A percentile compares a stretch with the other conserved stretches of the same genome.
These are phyloP conservation scores for Boechera stricta DNA, from an alignment of 345 rosid genomes.

Conservation along the genomic window DNA sequence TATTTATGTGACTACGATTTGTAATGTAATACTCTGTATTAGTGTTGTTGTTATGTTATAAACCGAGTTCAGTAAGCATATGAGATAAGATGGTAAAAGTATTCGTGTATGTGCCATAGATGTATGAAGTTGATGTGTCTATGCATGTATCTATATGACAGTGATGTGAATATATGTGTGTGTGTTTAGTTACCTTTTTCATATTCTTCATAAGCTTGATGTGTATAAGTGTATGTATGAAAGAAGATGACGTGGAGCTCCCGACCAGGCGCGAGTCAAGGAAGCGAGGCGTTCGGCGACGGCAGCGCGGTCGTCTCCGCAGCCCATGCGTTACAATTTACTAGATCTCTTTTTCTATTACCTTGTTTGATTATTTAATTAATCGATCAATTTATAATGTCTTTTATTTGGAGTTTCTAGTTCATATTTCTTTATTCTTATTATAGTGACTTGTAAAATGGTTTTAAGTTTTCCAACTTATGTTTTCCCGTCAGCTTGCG, in stretches of 20 bases:
- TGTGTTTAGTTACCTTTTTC: neutral
- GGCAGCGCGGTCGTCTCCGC: constrained; percentile 72
- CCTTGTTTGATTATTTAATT: constrained; percentile 19
- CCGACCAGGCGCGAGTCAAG: constrained; percentile 63
- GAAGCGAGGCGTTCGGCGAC: constrained; percentile 81
- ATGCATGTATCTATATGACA: neutral
- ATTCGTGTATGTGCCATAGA: neutral
- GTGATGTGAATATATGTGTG: neutral
- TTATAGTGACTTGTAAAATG: constrained; percentile 1
- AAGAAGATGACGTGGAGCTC: constrained; percentile 45
- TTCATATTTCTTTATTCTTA: constrained; percentile 6
- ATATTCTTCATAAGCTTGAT: neutral
- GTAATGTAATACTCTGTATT: neutral
- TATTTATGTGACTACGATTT: neutral
- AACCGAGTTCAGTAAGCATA: neutral
- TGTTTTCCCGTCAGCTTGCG: constrained; percentile 19
- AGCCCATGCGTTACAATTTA: constrained; percentile 67
- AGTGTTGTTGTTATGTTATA: neutral
- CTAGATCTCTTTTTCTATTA: constrained; percentile 49
- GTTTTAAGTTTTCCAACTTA: neutral
- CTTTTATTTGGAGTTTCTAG: neutral
- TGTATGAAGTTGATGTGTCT: neutral
- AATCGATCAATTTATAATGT: neutral
- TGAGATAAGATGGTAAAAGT: neutral
- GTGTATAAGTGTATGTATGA: neutral